These are phyloP conservation scores for Phlyctochytrium bullatum DNA, from an alignment of 192 early-diverging fungal species.

Conservation along the genomic window DNA sequence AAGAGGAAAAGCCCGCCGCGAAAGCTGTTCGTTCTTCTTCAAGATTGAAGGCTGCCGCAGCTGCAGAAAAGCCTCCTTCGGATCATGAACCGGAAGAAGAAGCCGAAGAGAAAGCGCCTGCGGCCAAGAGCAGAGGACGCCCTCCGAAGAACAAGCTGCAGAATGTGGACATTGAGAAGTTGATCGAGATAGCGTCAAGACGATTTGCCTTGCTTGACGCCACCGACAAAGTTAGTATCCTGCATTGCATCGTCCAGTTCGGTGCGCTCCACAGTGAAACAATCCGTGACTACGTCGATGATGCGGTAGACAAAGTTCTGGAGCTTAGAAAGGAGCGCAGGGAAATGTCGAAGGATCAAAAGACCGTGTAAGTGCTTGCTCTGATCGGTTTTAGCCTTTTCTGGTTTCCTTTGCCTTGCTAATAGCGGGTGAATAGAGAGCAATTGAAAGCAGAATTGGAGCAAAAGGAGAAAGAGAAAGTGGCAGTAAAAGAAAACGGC, in stretches of 20 bases:
- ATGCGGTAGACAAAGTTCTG: constrained; percentile 64
- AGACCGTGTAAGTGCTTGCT: constrained; percentile 18
- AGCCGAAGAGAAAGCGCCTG: constrained; percentile 1
- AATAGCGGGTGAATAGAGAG: neutral
- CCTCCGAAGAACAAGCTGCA: neutral
- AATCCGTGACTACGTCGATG: constrained; percentile 68
- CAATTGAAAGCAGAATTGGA: constrained; percentile 9
- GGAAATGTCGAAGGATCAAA: constrained; percentile 17
- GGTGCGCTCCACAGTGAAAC: constrained; percentile 49
- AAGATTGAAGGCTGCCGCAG: neutral
- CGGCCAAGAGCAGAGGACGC: neutral
- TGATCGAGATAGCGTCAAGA: constrained; percentile 21
- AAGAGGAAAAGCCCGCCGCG: constrained; percentile 1
- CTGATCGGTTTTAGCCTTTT: neutral
- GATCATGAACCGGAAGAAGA: constrained; percentile 8
- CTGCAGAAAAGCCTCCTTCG: neutral
- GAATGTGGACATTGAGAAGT: constrained; percentile 24
- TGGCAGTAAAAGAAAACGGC: neutral
- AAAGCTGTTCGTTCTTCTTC: neutral
- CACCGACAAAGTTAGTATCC: constrained; percentile 49
- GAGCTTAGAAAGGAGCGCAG: constrained; percentile 63
- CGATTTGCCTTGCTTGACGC: constrained; percentile 40
- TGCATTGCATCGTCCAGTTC: constrained; percentile 64
- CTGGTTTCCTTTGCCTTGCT: neutral
- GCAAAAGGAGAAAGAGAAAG: constrained; percentile 15